Conservation (phyloP, 352 stramenopile genomes). For the Halophytophthora batemanensis region DNA sequence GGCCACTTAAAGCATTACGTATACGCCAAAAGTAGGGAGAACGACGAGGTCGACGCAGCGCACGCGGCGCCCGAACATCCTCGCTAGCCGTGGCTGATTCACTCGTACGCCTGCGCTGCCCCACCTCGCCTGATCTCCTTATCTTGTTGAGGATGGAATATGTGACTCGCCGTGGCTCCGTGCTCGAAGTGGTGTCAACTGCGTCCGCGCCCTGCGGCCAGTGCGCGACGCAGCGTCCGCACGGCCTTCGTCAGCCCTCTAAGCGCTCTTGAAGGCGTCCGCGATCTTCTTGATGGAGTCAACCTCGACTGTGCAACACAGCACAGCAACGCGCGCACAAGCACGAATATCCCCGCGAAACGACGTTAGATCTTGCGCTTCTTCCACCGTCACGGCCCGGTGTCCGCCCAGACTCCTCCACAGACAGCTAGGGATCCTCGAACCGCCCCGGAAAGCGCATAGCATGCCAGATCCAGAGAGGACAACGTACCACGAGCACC, state of each 20-base stretch:
- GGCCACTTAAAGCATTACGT: too few species aligned
- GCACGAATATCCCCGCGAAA: background rate
- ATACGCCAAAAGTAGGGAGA: too few species aligned
- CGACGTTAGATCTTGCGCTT: background rate
- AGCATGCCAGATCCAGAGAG: too few species aligned
- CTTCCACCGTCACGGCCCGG: background rate
- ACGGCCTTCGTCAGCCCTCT: conserved; percentile 15
- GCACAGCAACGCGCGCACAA: conserved; percentile 2
- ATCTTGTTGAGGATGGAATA: background rate
- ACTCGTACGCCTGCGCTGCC: background rate
- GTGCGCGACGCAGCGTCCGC: background rate
- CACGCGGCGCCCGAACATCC: background rate
- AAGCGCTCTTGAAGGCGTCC: conserved; percentile 75
- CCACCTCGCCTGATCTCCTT: background rate
- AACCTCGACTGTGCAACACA: conserved; percentile 44
- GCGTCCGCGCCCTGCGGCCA: too few species aligned
- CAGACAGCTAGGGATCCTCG: too few species aligned
- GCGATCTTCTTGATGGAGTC: conserved; percentile 83
- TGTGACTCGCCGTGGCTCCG: conserved; percentile 1
- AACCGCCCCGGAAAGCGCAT: too few species aligned
- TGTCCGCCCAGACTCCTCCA: background rate
- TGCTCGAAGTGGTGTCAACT: background rate
- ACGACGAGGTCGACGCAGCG: too few species aligned
- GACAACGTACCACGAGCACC: conserved; percentile 64
- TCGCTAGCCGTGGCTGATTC: background rate